These are phyloP conservation scores for Globisporangium okanoganense DNA, from an alignment of 352 stramenopile species.

Conservation along the genomic window DNA sequence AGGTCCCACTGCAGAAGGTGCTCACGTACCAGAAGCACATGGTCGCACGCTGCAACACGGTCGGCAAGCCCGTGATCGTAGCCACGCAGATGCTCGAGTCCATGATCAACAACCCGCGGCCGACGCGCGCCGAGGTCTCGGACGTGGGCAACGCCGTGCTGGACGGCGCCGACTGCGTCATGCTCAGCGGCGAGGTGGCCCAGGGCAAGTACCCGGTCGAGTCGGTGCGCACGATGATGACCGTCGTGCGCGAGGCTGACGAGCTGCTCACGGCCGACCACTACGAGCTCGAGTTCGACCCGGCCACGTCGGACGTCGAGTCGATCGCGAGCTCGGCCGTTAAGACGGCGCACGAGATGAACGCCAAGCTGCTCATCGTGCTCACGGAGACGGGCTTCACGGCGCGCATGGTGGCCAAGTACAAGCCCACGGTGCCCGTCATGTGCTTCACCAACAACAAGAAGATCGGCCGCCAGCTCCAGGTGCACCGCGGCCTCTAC, in stretches of 20 bases:
- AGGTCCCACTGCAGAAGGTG: slow-evolving; percentile 86
- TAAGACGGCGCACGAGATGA: slow-evolving; percentile 83
- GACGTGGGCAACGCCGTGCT: slow-evolving; percentile 88
- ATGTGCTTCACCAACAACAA: slow-evolving; percentile 86
- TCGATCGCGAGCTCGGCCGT: slow-evolving; percentile 78
- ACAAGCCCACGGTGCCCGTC: slow-evolving; percentile 90
- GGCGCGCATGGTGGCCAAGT: slow-evolving; percentile 84
- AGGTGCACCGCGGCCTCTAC: slow-evolving; percentile 86
- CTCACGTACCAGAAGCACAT: slow-evolving; percentile 89
- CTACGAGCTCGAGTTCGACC: slow-evolving; percentile 63
- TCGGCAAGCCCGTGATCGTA: slow-evolving; percentile 86
- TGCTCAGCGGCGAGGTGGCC: slow-evolving; percentile 83
- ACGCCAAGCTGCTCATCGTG: slow-evolving; percentile 83
- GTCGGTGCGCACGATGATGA: slow-evolving; percentile 91
- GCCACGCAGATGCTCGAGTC: slow-evolving; percentile 90
- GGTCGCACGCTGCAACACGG: slow-evolving; percentile 79
- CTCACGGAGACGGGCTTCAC: slow-evolving; percentile 81
- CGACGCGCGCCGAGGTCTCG: slow-evolving; percentile 83
- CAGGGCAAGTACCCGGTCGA: slow-evolving; percentile 89
- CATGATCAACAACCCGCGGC: slow-evolving; percentile 86
- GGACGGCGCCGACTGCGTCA: slow-evolving; percentile 84
- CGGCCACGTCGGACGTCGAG: slow-evolving; percentile 74
- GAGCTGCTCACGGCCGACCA: slow-evolving; percentile 48
- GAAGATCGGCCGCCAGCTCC: slow-evolving; percentile 90
- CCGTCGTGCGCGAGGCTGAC: slow-evolving; percentile 89